These are phyloP conservation scores for Scleroderma bovista DNA, from an alignment of 768 basidiomycete species.

Conservation along the genomic window DNA sequence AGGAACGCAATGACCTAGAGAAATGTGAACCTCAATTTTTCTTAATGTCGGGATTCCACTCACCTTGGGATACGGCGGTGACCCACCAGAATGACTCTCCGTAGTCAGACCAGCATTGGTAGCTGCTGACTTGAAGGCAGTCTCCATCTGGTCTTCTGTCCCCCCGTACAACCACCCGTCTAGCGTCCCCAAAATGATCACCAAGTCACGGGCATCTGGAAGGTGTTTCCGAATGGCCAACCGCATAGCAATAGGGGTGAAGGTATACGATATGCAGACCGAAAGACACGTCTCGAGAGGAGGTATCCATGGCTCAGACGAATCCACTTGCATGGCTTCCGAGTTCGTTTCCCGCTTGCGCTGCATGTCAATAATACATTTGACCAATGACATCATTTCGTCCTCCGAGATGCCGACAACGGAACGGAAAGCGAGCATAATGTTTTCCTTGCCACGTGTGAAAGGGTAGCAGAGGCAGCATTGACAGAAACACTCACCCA, in stretches of 20 bases:
- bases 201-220: constrained; percentile 34
- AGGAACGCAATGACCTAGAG: constrained; percentile 56
- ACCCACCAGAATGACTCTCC: constrained; percentile 2
- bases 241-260: constrained; percentile 35
- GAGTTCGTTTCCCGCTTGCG: constrained; percentile 15
- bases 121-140: constrained; percentile 17
- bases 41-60: constrained; percentile 29
- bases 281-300: constrained; percentile 34
- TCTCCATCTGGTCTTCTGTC: constrained; percentile 19
- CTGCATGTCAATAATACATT: constrained; percentile 37
- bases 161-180: constrained; percentile 36
- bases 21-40: constrained; percentile 27
- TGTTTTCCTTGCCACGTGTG: constrained; percentile 23
- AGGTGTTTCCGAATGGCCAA: constrained; percentile 40
- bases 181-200: constrained; percentile 32
- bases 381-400: constrained; percentile 53
- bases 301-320: constrained; percentile 22
- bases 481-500: constrained; percentile 46
- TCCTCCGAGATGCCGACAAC: constrained; percentile 63
- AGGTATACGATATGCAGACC: constrained; percentile 36
- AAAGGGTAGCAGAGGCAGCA: background rate
- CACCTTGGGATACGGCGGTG: constrained; percentile 32
- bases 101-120: constrained; percentile 1
- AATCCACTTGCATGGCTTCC: constrained; percentile 36
- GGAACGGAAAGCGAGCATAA: constrained; percentile 45